These are phyloP conservation scores for Pisolithus albus DNA, from an alignment of 768 basidiomycete genomes.

Conservation along the genomic window DNA sequence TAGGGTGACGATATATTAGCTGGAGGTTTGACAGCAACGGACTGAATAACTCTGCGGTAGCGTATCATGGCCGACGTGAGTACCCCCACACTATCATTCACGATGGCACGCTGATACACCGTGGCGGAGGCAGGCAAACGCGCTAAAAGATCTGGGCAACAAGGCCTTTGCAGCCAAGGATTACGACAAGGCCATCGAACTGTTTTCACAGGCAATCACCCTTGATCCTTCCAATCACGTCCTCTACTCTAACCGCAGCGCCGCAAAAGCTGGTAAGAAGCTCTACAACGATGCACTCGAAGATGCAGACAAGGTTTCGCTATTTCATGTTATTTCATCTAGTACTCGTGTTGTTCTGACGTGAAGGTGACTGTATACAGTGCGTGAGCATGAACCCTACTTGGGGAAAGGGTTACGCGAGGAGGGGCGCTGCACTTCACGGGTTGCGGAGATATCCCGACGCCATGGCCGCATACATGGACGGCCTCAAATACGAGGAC, in stretches of 20 bases:
- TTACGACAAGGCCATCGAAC: slow-evolving; percentile 80
- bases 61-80: slow-evolving; percentile 31
- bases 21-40: not conserved
- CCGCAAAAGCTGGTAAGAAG: slow-evolving; percentile 81
- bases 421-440: slow-evolving; percentile 91
- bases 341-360: slow-evolving; percentile 1
- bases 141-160: slow-evolving; percentile 89
- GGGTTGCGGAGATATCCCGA: slow-evolving; percentile 74
- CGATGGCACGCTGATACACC: slow-evolving; percentile 14
- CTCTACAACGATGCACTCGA: slow-evolving; percentile 68
- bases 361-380: slow-evolving; percentile 33
- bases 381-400: slow-evolving; percentile 71
- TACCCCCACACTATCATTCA: slow-evolving; percentile 1
- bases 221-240: slow-evolving; percentile 83
- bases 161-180: slow-evolving; percentile 93
- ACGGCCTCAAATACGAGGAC: slow-evolving; percentile 76
- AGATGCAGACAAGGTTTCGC: slow-evolving; percentile 80
- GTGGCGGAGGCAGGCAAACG: slow-evolving; percentile 34
- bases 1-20: slow-evolving; percentile 17
- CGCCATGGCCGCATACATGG: slow-evolving; percentile 77
- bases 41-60: no score
- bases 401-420: slow-evolving; percentile 87
- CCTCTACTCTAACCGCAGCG: slow-evolving; percentile 88
- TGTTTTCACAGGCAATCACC: slow-evolving; percentile 77
- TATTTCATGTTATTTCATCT: not conserved